Evolutionary conservation across 2,329 filamentous ascomycete genomes (phyloP).

Genomic region (Reticulascus tulasneorum): DNA sequence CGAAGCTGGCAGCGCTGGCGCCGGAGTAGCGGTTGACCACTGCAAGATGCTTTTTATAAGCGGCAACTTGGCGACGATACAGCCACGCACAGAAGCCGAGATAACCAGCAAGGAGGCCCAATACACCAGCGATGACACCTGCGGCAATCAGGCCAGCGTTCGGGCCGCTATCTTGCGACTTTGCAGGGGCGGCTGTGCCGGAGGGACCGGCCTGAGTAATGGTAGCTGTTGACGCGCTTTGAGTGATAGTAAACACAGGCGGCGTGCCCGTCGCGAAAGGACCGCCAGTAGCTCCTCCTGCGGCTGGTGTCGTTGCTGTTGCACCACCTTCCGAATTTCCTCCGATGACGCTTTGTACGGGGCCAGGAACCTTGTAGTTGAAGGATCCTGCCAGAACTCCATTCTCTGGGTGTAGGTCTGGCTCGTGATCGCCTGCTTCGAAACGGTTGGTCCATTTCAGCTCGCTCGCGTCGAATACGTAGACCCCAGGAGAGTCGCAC

Average conservation of each 20-base stretch:
- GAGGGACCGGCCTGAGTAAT: conserved; percentile 29
- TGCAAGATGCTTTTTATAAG: conserved; percentile 68
- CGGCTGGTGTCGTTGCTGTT: conserved; percentile 61
- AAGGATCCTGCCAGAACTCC: conserved; percentile 53
- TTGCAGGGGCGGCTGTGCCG: conserved; percentile 33
- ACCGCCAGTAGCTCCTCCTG: conserved; percentile 58
- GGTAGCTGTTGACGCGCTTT: conserved; percentile 43
- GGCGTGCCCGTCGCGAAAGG: conserved; percentile 68
- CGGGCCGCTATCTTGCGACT: conserved; percentile 11
- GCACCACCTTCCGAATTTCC: conserved; percentile 58
- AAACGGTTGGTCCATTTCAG: conserved; percentile 63
- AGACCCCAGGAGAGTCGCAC: conserved; percentile 67
- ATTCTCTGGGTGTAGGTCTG: conserved; percentile 45
- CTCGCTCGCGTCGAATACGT: conserved; percentile 67
- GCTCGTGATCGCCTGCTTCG: conserved; percentile 47
- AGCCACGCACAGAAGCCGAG: conserved; percentile 70
- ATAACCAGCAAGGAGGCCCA: conserved; percentile 59
- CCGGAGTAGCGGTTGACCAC: conserved; percentile 55
- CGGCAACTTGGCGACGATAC: conserved; percentile 65
- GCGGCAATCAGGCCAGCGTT: conserved; percentile 41
- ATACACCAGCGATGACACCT: conserved; percentile 59
- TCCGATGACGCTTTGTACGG: conserved; percentile 60
- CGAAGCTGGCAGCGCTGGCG: conserved; percentile 35
- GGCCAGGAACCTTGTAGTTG: conserved; percentile 62
- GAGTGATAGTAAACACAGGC: conserved; percentile 64